A percentile compares a stretch with the other conserved stretches of the same genome.
Conservation (phyloP, 768 basidiomycete species). For the Ephemerocybe angulata region DNA sequence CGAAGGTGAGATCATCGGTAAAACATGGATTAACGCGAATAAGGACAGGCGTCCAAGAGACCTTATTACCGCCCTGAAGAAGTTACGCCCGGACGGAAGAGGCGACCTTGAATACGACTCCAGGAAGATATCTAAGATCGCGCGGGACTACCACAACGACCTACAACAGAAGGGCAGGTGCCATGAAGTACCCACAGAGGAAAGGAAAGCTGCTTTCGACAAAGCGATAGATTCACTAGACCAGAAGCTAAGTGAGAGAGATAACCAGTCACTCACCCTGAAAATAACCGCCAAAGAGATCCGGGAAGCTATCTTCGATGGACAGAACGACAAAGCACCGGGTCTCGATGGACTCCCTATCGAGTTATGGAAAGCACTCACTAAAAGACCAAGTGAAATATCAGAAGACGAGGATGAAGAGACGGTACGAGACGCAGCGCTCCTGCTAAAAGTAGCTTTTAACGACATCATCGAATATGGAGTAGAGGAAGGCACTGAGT, state of each 20-base stretch:
- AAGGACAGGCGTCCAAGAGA: slow-evolving; percentile 5
- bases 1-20: slow-evolving; percentile 9
- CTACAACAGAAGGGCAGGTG: slow-evolving; percentile 20
- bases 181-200: not conserved
- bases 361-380: slow-evolving; percentile 3
- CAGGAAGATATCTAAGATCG: slow-evolving; percentile 29
- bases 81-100: not conserved
- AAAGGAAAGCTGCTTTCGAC: slow-evolving; percentile 6
- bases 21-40: slow-evolving; percentile 5
- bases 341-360: no score
- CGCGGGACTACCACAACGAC: slow-evolving; percentile 23
- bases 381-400: slow-evolving; percentile 7
- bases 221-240: not conserved
- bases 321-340: no score
- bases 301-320: slow-evolving; percentile 16
- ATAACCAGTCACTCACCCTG: slow-evolving; percentile 14
- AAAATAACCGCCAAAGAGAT: slow-evolving; percentile 25
- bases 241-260: not conserved
- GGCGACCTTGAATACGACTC: slow-evolving; percentile 18
- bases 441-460: no score
- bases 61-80: slow-evolving; percentile 2
- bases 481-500: slow-evolving; percentile 14
- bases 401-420: slow-evolving; percentile 9
- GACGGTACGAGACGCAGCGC: slow-evolving; percentile 28
- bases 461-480: no score